Conservation (phyloP, 2,329 filamentous ascomycete genomes). For the Hypoxylon sp. region DNA sequence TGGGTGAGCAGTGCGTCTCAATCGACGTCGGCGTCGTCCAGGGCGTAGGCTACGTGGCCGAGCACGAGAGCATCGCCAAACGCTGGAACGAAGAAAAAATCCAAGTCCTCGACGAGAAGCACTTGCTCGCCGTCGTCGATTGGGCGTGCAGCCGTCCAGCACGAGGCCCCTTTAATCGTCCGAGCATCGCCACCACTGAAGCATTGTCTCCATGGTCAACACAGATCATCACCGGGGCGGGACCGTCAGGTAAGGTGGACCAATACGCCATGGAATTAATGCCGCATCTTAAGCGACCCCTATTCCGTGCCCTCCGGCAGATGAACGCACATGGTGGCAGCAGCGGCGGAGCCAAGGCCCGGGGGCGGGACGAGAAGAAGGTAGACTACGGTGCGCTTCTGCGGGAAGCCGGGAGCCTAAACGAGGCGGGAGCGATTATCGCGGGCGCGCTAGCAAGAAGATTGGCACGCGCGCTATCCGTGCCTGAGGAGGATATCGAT, state of each 20-base stretch:
- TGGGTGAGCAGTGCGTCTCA: slow-evolving; percentile 19
- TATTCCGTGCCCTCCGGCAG: too few species aligned
- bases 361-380: neutral
- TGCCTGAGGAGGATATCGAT: slow-evolving; percentile 28
- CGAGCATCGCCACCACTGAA: too few species aligned
- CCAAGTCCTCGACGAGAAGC: neutral
- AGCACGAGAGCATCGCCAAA: slow-evolving; percentile 12
- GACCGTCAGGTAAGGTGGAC: neutral
- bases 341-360: too few species aligned
- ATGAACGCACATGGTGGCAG: too few species aligned
- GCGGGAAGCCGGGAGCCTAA: neutral
- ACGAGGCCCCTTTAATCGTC: too few species aligned
- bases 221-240: neutral
- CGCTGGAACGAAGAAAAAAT: neutral
- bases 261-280: neutral
- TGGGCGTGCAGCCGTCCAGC: neutral
- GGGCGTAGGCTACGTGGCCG: slow-evolving; percentile 23
- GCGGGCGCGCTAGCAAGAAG: slow-evolving; percentile 15
- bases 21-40: slow-evolving; percentile 22
- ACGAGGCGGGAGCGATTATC: neutral
- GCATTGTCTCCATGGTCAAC: neutral
- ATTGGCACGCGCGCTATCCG: slow-evolving; percentile 26
- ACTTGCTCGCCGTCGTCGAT: neutral
- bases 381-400: neutral
- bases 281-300: too few species aligned